Evolutionary conservation across 2,329 filamentous ascomycete genomes (phyloP).

Genomic region (Colletotrichum simmondsii): DNA sequence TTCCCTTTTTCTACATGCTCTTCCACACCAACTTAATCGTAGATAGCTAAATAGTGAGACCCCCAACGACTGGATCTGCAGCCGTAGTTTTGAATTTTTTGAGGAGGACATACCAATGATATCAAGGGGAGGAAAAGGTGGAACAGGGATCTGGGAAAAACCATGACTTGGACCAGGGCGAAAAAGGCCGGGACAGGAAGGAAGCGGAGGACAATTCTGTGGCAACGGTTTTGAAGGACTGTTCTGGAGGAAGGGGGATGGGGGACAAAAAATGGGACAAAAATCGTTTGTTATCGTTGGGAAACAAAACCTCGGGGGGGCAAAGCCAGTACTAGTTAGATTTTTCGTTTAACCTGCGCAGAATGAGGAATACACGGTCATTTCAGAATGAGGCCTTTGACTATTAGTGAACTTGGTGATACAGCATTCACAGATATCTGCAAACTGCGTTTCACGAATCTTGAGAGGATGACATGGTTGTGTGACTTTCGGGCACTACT

Average conservation of each 20-base stretch:
- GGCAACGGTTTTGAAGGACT: neutral
- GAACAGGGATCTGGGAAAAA: neutral
- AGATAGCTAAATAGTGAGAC: constrained; percentile 31
- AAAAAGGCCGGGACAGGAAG: neutral
- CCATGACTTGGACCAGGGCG: neutral
- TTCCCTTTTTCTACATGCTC: too few relatives aligned
- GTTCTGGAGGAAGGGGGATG: neutral
- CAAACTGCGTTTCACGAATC: too few relatives aligned
- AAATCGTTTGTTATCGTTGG: neutral
- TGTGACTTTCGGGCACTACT: neutral
- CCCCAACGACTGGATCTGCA: neutral
- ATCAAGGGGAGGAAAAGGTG: constrained; percentile 35
- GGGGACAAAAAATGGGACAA: neutral
- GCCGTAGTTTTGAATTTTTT: constrained; percentile 7
- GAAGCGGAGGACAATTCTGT: neutral
- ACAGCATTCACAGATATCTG: neutral
- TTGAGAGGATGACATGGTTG: too few relatives aligned
- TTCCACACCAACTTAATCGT: constrained; percentile 27
- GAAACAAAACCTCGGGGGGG: neutral
- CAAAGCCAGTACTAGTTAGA: constrained; percentile 28
- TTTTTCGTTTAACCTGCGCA: constrained; percentile 5
- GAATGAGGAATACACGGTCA: constrained; percentile 24
- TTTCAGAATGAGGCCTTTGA: constrained; percentile 8
- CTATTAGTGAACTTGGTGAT: neutral
- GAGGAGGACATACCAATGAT: constrained; percentile 35